Base-by-base conservation (phyloP, 2,329 filamentous ascomycete genomes). In the Cryphonectria japonica region DNA sequence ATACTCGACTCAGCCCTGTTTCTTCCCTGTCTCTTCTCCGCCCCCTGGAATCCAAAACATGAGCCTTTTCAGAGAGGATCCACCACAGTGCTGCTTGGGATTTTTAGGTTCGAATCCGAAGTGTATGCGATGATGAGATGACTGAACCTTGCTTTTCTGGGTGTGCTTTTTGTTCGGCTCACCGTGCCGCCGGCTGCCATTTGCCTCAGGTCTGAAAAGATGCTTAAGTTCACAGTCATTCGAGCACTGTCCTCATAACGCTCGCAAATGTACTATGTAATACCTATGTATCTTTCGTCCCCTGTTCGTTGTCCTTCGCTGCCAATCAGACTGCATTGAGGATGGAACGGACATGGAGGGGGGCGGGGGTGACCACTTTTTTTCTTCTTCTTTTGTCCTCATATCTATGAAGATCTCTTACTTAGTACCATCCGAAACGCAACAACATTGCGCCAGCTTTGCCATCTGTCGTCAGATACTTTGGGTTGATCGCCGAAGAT, bases 141-240 rank as follows among this genome's bases (percentile, higher is more conserved):
- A 6, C 9, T 22, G 66, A 57, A 71, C 66, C 59, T 39, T 39
- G 16, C 19, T 46, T 50, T n/a, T 50, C 22, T 50, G 37, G 37
- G 37, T 9, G 22, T 2, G 22, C 9, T 22, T 59, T 34, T 39
- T 34, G 22, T 62, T 71, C 69, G 69, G 69, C 61, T 54, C 66
- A 60, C 46, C 37, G 60, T 57, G 69, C 46, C 29, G 50, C 69
- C 57, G 69, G 43, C 37, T 26, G 39, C 41, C 50, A 32, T 26
- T 61, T 69, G 66, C 66, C 66, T 71, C 69, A 68, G 50, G 54
- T 68, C 65, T 57, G 57, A 66, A 37, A 69, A 69, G 54, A 69
- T 69, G 66, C 66, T 64, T 68, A 70, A 70, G 54, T 32, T 50
- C 64, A 67, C 61, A 67, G 65, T 68, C 32, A 2, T n/a, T 19